phyloP scores from a whole-genome alignment of 2,329 filamentous ascomycete genomes.

The Dothidotthia symphoricarpi region DNA sequence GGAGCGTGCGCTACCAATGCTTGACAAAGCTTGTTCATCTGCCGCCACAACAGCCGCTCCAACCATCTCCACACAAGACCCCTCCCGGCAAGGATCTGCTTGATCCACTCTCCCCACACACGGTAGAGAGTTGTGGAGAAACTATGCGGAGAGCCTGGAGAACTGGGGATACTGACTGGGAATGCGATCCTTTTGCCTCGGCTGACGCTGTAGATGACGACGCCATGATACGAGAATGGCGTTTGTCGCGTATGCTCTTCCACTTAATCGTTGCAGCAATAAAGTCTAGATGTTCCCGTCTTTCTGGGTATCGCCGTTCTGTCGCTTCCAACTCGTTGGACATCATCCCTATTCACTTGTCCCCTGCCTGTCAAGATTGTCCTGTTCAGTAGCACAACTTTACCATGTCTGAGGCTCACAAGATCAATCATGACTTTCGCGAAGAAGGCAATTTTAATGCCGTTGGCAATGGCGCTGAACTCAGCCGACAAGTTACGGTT shows the following conservation, averaged over 20 bases:
- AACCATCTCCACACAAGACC: not conserved
- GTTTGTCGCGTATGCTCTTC: not conserved
- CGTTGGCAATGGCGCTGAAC: slow-evolving; percentile 6
- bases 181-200: slow-evolving; percentile 5
- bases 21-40: slow-evolving; percentile 7
- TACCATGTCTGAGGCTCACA: slow-evolving; percentile 14
- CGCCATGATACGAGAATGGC: not conserved
- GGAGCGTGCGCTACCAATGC: slow-evolving; percentile 4
- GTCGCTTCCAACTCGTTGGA: not conserved
- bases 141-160: slow-evolving; percentile 7
- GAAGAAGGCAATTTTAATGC: slow-evolving; percentile 13
- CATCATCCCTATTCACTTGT: not conserved
- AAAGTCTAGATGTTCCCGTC: not conserved
- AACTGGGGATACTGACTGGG: slow-evolving; percentile 3
- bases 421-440: slow-evolving; percentile 16
- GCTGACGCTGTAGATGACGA: slow-evolving; percentile 7
- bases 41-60: not conserved
- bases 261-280: not conserved
- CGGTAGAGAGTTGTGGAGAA: slow-evolving; percentile 1
- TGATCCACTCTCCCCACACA: not conserved
- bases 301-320: not conserved
- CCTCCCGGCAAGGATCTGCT: not conserved
- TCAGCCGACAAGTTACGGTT: slow-evolving; percentile 23
- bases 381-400: not conserved
- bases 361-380: not conserved